Evolutionary conservation across 2,329 filamentous ascomycete species (phyloP).

Genomic region (Epichloe coenophiala): DNA sequence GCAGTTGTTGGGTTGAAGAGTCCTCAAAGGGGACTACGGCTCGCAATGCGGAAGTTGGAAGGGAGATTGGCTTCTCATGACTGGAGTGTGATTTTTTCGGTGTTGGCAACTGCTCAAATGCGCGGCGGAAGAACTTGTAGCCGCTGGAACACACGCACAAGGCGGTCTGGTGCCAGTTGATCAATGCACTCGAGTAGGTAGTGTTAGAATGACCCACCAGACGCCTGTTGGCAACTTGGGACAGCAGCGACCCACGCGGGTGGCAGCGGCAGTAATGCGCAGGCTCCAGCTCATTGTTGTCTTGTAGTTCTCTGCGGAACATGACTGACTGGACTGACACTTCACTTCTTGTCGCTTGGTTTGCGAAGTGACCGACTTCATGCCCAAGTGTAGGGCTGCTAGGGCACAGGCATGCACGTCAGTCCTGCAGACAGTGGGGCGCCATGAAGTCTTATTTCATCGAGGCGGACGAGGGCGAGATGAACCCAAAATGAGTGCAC

Average conservation of each 20-base stretch:
- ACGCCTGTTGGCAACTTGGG: not conserved
- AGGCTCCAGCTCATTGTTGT: not conserved
- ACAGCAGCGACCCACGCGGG: not conserved
- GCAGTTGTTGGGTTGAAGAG: not conserved
- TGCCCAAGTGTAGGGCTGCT: no score
- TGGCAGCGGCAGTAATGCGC: not conserved
- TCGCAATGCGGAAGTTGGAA: not conserved
- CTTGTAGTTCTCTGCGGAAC: no score
- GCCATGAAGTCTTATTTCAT: no score
- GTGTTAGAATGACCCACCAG: not conserved
- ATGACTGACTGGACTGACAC: no score
- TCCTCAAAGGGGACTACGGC: not conserved
- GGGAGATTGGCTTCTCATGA: not conserved
- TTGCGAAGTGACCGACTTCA: no score
- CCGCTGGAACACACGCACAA: not conserved
- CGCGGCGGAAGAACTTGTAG: conserved; percentile 2
- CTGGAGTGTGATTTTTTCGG: not conserved
- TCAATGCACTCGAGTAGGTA: not conserved
- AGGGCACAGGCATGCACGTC: no score
- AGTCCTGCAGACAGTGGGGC: no score
- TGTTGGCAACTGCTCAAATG: not conserved
- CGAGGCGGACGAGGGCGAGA: no score
- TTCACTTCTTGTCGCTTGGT: no score
- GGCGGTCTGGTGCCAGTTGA: not conserved
- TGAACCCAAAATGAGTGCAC: no score